Conservation (phyloP, 306 rosid species). For the Notholithocarpus densiflorus region DNA sequence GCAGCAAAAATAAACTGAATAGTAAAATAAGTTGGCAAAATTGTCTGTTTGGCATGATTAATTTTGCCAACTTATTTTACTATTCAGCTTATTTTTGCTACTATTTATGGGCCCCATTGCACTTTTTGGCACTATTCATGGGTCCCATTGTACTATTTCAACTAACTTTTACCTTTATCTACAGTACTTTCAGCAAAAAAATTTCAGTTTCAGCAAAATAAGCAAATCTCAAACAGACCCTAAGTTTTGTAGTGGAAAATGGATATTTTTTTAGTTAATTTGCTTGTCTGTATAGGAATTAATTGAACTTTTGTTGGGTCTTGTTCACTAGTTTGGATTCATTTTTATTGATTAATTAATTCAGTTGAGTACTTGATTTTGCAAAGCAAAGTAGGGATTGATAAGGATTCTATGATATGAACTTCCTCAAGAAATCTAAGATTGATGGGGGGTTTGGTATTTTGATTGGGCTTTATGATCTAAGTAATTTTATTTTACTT, state of each 20-base stretch:
- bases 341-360: background rate
- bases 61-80: no score
- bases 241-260: background rate
- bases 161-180: slow-evolving; percentile 6
- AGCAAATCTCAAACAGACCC: rapidly evolving
- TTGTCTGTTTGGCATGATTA: no score
- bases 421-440: background rate
- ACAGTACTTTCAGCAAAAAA: no score
- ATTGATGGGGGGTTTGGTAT: background rate
- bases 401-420: background rate
- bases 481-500: background rate
- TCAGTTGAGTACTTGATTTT: background rate
- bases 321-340: background rate
- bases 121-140: no score
- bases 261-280: background rate
- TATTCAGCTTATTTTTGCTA: rapidly evolving
- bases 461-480: background rate
- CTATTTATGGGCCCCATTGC: rapidly evolving
- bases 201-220: no score
- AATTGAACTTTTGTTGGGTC: background rate
- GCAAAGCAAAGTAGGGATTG: background rate
- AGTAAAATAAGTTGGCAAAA: no score
- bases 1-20: no score
- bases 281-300: background rate
- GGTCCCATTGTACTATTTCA: rapidly evolving